Base-by-base conservation (phyloP, 1,284 basidiomycete genomes). In the Papiliotrema flavescens region DNA sequence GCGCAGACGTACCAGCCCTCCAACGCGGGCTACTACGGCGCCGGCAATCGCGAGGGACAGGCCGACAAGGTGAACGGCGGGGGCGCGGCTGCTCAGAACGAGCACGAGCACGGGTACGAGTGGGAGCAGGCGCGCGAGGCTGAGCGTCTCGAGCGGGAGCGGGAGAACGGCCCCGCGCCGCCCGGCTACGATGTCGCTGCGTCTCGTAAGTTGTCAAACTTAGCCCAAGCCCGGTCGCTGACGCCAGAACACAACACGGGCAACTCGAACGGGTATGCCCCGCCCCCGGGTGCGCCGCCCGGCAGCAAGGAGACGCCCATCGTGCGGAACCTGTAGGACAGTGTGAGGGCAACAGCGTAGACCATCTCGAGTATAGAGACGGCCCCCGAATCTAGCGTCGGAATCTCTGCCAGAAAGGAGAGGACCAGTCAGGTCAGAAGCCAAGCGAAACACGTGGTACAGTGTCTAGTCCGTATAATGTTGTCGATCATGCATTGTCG, bases 21-120 rank as follows among this genome's bases (percentile, higher is more conserved):
- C 37, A 64, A 62, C 57, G 67, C 72, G 0, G 58, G 62, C 9
- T 56, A 64, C 34, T 76, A 76, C 53, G 59, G 61, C 40, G 49
- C 23, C 20, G 34, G 19, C 40, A 47, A 32, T 42, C 22, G 37
- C 32, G 11, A 11, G 6, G 6, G 28, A 11, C 5, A 32, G 6
- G 28, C 6, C 6, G 28, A 32, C 28, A 32, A 32, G 28, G 28
- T 32, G 28, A 32, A 32, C 11, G 28, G 28, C 5, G 11, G 11
- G 5, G 28, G 28, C 11, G 43, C 48, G 39, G 46, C 13, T 7
- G 37, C 32, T 13, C 17, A n/a, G 22, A 2, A 13, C 4, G 61
- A 60, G 14, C 65, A 69, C 47, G 67, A 73, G 52, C 71, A 71
- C 47, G 70, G 69, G 19, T 75, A 76, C 60, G 74, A 76, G 57